Percentiles rank a stretch among this genome's conserved stretches.
Conservation (phyloP, 371 early-diverging fungal genomes). For the Apophysomyces sp. region DNA sequence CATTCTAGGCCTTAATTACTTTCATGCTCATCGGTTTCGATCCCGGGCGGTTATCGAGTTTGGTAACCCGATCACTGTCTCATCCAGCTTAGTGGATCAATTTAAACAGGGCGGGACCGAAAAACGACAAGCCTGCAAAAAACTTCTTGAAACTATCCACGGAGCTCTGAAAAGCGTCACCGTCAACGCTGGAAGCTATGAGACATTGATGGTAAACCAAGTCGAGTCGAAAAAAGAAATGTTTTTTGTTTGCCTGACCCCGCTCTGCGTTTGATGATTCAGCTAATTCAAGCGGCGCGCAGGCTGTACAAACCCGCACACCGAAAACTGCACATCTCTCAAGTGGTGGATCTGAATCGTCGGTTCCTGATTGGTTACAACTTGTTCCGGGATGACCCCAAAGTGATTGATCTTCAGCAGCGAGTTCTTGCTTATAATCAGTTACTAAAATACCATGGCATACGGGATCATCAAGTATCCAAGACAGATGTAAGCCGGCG, state of each 20-base stretch:
- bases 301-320: slow-evolving; percentile 85
- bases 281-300: slow-evolving; percentile 89
- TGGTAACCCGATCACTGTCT: slow-evolving; percentile 82
- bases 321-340: slow-evolving; percentile 72
- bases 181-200: slow-evolving; percentile 88
- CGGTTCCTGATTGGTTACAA: slow-evolving; percentile 83
- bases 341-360: slow-evolving; percentile 83
- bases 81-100: slow-evolving; percentile 70
- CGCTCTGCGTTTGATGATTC: neutral
- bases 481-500: slow-evolving; percentile 65
- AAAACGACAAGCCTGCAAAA: slow-evolving; percentile 77
- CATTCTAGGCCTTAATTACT: slow-evolving; percentile 78
- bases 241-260: neutral
- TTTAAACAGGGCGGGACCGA: slow-evolving; percentile 80
- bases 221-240: neutral
- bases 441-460: slow-evolving; percentile 80
- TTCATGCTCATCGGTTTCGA: slow-evolving; percentile 93
- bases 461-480: slow-evolving; percentile 93
- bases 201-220: slow-evolving; percentile 76
- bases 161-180: slow-evolving; percentile 82
- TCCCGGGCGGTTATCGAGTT: slow-evolving; percentile 95
- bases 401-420: slow-evolving; percentile 65
- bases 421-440: slow-evolving; percentile 82
- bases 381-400: slow-evolving; percentile 73
- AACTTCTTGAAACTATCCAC: slow-evolving; percentile 71